Base-by-base conservation (phyloP, 371 early-diverging fungal genomes). In the Circinella minor region DNA sequence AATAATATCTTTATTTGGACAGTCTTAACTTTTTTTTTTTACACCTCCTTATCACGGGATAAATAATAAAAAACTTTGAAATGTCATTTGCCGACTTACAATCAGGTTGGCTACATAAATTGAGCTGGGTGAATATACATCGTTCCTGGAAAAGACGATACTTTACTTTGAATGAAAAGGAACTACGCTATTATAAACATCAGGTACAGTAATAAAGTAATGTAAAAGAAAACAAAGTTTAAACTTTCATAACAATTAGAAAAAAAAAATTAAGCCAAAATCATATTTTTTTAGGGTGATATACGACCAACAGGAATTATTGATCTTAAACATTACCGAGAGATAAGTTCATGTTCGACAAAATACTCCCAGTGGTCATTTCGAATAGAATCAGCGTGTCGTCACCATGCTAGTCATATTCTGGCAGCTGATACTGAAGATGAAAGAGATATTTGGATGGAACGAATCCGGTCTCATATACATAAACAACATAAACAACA, bases 111-210 rank as follows among this genome's bases (percentile, higher is more conserved):
- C 67, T 75, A 13, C 66, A 66, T 55, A 71, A 71, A 20, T 49
- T 66, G 17, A 67, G 60, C 39, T 67, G 69, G 65, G 20, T 61
- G 10, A 67, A 36, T 39, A 38, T 75, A 37, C 61, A 57, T 49
- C 63, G 64, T 3, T 51, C 73, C 8, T 71, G 76, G 71, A 70
- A 66, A n/a, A 59, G 61, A 37, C 70, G 76, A 36, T 73, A 66
- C 57, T 76, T 65, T 48, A 71, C 73, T 18, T 63, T 76, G 3
- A 15, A 38, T 15, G 73, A 64, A 4, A 64, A 65, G 7, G 76
- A 76, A 61, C 39, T 76, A 64, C 68, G 71, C 15, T 76, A 73
- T 48, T 76, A 72, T 61, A 76, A 71, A 47, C 36, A 61, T 36
- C 68, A 61, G 15, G 76, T 76, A 76, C 8, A 14, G 8, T 51